These are phyloP conservation scores for Glonium stellatum DNA, from an alignment of 495 filamentous ascomycete genomes.

Conservation along the genomic window DNA sequence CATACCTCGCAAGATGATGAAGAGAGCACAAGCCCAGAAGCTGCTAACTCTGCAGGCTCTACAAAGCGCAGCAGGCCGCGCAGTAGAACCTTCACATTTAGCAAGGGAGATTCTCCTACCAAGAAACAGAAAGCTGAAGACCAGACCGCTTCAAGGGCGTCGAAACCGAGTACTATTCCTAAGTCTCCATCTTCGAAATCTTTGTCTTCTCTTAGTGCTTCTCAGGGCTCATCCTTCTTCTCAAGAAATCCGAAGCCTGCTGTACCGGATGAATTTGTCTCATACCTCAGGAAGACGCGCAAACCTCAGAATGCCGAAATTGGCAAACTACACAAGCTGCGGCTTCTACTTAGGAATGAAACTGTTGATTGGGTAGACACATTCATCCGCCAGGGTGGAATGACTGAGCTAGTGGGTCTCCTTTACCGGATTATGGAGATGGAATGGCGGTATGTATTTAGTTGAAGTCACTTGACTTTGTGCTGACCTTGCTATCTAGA, in stretches of 20 bases:
- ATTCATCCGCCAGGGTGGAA: constrained; percentile 82
- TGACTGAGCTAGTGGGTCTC: constrained; percentile 82
- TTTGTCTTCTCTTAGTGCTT: constrained; percentile 39
- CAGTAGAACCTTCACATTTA: constrained; percentile 71
- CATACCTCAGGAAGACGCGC: constrained; percentile 67
- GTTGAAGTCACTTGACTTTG: constrained; percentile 5
- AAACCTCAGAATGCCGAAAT: constrained; percentile 80
- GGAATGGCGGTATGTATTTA: constrained; percentile 76
- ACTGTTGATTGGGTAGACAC: constrained; percentile 89
- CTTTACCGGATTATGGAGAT: constrained; percentile 86
- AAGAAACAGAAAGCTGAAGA: constrained; percentile 55
- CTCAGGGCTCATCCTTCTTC: constrained; percentile 25
- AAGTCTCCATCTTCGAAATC: constrained; percentile 43
- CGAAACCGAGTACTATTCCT: constrained; percentile 38
- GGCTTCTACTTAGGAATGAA: constrained; percentile 85
- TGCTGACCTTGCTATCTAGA: constrained; percentile 41
- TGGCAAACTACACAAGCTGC: constrained; percentile 88
- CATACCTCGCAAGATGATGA: constrained; percentile 14
- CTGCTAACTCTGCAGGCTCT: constrained; percentile 9
- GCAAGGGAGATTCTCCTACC: constrained; percentile 49
- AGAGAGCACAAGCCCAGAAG: background rate
- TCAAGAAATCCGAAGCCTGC: constrained; percentile 37
- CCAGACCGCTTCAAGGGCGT: constrained; percentile 38
- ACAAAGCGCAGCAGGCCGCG: constrained; percentile 48
- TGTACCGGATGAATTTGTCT: constrained; percentile 70